These are phyloP conservation scores for Zalaria sp. DNA, from an alignment of 2,329 filamentous ascomycete species.

Conservation along the genomic window DNA sequence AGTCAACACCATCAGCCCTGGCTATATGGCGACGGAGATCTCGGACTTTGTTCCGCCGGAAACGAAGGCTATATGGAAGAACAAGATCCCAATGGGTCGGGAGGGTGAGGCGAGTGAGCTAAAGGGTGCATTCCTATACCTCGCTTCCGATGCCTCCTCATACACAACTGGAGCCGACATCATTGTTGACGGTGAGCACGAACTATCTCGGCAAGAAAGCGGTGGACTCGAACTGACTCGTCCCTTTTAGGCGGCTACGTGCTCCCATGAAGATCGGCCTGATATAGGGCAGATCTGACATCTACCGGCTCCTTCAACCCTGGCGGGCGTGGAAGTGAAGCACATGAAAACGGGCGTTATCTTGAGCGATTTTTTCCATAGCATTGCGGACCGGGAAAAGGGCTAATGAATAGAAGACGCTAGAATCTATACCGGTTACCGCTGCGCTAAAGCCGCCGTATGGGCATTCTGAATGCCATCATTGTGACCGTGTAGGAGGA, in stretches of 20 bases:
- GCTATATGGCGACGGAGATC: constrained; percentile 64
- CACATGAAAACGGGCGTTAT: too few species aligned
- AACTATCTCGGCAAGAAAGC: background rate
- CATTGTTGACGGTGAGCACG: constrained; percentile 62
- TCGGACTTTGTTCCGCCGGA: constrained; percentile 49
- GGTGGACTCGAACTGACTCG: background rate
- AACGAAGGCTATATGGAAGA: constrained; percentile 58
- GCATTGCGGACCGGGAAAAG: too few species aligned
- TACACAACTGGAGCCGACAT: constrained; percentile 59
- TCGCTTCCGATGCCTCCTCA: constrained; percentile 68
- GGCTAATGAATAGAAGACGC: too few species aligned
- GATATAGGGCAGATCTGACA: too few species aligned
- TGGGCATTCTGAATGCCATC: too few species aligned
- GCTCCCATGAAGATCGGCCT: background rate
- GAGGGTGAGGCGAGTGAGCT: constrained; percentile 61
- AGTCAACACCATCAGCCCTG: constrained; percentile 55
- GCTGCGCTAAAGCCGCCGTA: too few species aligned
- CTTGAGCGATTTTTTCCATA: too few species aligned
- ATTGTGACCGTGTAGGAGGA: too few species aligned
- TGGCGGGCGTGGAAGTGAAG: too few species aligned
- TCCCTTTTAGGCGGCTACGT: constrained; percentile 2
- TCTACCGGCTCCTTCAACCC: too few species aligned
- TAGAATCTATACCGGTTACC: too few species aligned
- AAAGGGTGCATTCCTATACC: constrained; percentile 70
- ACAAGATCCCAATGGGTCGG: constrained; percentile 61